Evolutionary conservation across 495 filamentous ascomycete genomes (phyloP).

Genomic region (Xylaria telfairii): DNA sequence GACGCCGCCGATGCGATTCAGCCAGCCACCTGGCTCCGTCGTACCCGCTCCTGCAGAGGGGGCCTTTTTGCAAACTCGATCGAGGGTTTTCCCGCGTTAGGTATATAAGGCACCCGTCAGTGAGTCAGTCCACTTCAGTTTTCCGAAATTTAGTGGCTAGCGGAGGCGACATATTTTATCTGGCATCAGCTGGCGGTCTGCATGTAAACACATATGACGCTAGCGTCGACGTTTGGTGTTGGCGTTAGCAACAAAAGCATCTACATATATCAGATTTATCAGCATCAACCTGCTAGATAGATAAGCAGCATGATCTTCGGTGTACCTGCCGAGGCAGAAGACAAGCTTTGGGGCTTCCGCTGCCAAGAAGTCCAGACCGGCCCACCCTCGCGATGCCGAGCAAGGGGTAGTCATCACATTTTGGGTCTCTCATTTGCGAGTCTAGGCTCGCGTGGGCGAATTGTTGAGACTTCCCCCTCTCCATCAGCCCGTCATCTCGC

Average conservation of each 20-base stretch:
- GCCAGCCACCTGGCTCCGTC: not conserved
- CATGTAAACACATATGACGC: not conserved
- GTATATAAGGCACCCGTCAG: too few species aligned
- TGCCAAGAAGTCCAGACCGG: slow-evolving; percentile 23
- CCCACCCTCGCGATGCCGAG: slow-evolving; percentile 7
- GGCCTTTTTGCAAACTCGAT: not conserved
- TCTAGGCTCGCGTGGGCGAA: too few species aligned
- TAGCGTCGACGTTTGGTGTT: too few species aligned
- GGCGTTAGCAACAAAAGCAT: slow-evolving; percentile 3
- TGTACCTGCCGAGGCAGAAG: not conserved
- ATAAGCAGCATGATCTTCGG: slow-evolving; percentile 8
- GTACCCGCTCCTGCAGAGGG: not conserved
- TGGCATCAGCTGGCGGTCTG: not conserved
- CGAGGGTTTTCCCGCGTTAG: not conserved
- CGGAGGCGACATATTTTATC: not conserved
- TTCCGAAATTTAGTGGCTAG: not conserved
- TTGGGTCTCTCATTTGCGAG: too few species aligned
- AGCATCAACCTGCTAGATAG: not conserved
- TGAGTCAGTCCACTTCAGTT: not conserved
- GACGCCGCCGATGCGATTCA: not conserved
- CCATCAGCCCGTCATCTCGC: not conserved
- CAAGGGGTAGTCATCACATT: not conserved
- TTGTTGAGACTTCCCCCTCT: not conserved
- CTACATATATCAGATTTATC: too few species aligned
- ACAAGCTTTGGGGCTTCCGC: slow-evolving; percentile 23